Conservation (phyloP, 164 flowering plant species). For the grape (Vitis vinifera) region DNA sequence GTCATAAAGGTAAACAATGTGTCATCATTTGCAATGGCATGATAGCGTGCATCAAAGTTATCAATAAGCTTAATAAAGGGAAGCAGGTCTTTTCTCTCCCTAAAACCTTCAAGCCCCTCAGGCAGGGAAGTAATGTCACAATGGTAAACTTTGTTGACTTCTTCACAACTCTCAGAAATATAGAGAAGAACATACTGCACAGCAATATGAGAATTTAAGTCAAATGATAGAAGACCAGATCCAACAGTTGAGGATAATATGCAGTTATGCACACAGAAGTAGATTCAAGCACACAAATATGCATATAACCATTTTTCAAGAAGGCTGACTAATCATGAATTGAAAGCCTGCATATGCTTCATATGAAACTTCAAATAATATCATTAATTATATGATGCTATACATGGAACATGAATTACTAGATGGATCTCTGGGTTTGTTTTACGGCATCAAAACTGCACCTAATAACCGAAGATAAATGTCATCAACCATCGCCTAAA, state of each 20-base stretch:
- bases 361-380: no score
- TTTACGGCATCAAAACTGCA: no score
- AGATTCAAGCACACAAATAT: background rate
- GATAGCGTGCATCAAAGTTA: constrained; percentile 76
- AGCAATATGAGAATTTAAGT: background rate
- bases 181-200: constrained; percentile 76
- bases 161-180: constrained; percentile 70
- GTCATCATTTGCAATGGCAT: constrained; percentile 76
- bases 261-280: background rate
- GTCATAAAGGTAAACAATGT: constrained; percentile 81
- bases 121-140: constrained; percentile 74
- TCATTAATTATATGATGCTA: no score
- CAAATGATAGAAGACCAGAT: background rate
- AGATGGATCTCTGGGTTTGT: no score
- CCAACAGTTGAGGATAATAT: no score
- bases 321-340: no score
- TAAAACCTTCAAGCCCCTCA: constrained; percentile 71
- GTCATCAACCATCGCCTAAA: background rate
- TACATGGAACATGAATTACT: no score
- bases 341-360: no score
- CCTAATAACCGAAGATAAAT: background rate
- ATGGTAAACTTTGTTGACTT: constrained; percentile 89
- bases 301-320: background rate
- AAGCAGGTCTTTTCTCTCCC: constrained; percentile 46
- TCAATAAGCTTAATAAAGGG: constrained; percentile 91